Conservation (phyloP, 2,329 filamentous ascomycete species). For the Colletotrichum graminicola region DNA sequence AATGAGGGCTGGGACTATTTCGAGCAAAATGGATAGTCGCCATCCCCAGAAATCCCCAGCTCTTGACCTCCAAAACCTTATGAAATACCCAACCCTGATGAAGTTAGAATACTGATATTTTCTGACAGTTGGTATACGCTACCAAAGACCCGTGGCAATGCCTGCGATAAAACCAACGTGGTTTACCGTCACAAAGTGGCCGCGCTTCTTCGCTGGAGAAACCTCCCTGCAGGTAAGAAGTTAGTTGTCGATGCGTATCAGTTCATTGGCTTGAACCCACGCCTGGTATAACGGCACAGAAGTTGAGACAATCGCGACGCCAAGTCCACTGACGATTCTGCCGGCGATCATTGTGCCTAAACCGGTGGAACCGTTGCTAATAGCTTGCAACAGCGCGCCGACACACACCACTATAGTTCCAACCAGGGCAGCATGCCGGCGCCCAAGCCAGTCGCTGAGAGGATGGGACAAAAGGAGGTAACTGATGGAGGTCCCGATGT, state of each 20-base stretch:
- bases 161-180: conserved; percentile 70
- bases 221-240: conserved; percentile 59
- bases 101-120: conserved; percentile 22
- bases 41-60: conserved; percentile 62
- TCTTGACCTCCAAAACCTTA: conserved; percentile 64
- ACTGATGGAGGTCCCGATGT: conserved; percentile 66
- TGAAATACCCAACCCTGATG: conserved; percentile 66
- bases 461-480: conserved; percentile 68
- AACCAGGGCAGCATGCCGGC: conserved; percentile 62
- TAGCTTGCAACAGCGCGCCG: conserved; percentile 63
- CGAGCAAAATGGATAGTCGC: conserved; percentile 64
- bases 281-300: conserved; percentile 70
- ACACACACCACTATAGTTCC: conserved; percentile 61
- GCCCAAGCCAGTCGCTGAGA: conserved; percentile 63
- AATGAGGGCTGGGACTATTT: conserved; percentile 63
- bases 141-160: conserved; percentile 68
- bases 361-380: conserved; percentile 55
- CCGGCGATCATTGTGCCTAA: conserved; percentile 64
- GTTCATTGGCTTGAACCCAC: conserved; percentile 46
- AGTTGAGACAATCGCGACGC: conserved; percentile 67
- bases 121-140: conserved; percentile 31
- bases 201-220: conserved; percentile 64
- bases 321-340: conserved; percentile 64
- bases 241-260: neutral
- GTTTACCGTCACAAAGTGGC: conserved; percentile 69